Percentiles rank a stretch among this genome's conserved stretches.
These are phyloP conservation scores for Plantago lanceolata DNA, from an alignment of 305 asterid genomes.

Conservation along the genomic window DNA sequence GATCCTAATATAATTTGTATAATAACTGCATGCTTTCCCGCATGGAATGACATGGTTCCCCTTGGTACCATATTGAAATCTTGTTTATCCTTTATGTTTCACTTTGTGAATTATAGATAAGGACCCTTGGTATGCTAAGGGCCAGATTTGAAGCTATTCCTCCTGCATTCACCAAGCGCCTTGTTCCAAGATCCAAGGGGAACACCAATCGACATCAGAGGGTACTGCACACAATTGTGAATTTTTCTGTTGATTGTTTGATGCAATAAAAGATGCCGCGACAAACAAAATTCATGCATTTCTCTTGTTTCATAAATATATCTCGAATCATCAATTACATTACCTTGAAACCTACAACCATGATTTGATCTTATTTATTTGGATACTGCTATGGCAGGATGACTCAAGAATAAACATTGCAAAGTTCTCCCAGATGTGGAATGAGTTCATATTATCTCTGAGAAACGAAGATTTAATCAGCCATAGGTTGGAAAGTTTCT, in stretches of 20 bases:
- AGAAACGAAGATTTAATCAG: slow-evolving; percentile 91
- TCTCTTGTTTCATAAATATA: slow-evolving; percentile 16
- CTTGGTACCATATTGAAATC: slow-evolving; percentile 11
- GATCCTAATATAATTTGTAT: not conserved
- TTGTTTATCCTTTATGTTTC: slow-evolving; percentile 21
- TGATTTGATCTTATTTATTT: slow-evolving; percentile 19
- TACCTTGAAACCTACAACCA: slow-evolving; percentile 18
- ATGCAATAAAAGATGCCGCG: not conserved
- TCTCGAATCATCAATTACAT: slow-evolving; percentile 4
- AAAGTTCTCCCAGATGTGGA: slow-evolving; percentile 99
- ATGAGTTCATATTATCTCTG: slow-evolving; percentile 88
- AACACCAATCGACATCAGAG: slow-evolving; percentile 39
- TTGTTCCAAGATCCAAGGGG: slow-evolving; percentile 70
- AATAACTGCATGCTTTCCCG: slow-evolving; percentile 1
- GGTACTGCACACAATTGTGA: slow-evolving; percentile 37
- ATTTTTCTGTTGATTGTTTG: slow-evolving; percentile 6
- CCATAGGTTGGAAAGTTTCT: slow-evolving; percentile 47
- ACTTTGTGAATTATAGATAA: slow-evolving; percentile 51
- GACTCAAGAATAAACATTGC: slow-evolving; percentile 67
- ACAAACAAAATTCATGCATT: slow-evolving; percentile 3
- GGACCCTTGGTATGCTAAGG: slow-evolving; percentile 97
- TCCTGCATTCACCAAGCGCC: slow-evolving; percentile 80
- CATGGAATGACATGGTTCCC: slow-evolving; percentile 11
- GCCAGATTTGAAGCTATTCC: slow-evolving; percentile 93
- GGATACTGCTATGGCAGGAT: slow-evolving; percentile 48